These are phyloP conservation scores for Astraeus odoratus DNA, from an alignment of 768 basidiomycete species.

Conservation along the genomic window DNA sequence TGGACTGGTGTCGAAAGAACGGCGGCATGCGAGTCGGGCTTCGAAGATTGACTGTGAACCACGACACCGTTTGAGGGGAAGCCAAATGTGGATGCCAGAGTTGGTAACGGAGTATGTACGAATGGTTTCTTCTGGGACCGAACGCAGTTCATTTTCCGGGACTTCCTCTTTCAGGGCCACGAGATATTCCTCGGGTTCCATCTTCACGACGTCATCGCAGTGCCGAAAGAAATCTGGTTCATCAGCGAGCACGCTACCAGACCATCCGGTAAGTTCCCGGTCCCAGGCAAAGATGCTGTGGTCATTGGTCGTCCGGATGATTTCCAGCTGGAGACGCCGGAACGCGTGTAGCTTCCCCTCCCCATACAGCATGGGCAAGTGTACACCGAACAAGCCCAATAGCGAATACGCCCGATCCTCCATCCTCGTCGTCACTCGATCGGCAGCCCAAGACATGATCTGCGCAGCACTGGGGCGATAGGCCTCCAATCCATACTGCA, in stretches of 20 bases:
- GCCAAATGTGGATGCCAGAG: neutral
- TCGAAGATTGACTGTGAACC: neutral
- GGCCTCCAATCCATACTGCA: neutral
- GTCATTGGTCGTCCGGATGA: constrained; percentile 2
- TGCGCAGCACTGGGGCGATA: neutral
- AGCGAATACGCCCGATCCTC: constrained; percentile 15
- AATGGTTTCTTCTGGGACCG: neutral
- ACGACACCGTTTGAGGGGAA: neutral
- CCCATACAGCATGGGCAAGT: constrained; percentile 11
- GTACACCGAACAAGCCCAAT: constrained; percentile 10
- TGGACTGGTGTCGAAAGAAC: neutral
- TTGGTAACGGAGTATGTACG: neutral
- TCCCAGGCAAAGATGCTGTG: constrained; percentile 5
- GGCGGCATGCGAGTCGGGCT: neutral
- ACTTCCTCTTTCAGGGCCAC: neutral
- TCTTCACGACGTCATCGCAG: neutral
- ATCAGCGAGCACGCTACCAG: neutral
- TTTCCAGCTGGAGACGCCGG: constrained; percentile 4
- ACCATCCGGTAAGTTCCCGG: neutral
- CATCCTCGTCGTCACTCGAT: constrained; percentile 8
- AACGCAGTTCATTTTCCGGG: neutral
- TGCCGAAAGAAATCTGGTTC: neutral
- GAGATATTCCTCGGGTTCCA: neutral
- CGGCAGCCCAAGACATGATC: constrained; percentile 10
- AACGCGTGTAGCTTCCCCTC: constrained; percentile 10